Evolutionary conservation across 148 eudicot genomes (phyloP), one percentile per base, ranked within the genome.

Genomic region (Linanthus parryae): DNA sequence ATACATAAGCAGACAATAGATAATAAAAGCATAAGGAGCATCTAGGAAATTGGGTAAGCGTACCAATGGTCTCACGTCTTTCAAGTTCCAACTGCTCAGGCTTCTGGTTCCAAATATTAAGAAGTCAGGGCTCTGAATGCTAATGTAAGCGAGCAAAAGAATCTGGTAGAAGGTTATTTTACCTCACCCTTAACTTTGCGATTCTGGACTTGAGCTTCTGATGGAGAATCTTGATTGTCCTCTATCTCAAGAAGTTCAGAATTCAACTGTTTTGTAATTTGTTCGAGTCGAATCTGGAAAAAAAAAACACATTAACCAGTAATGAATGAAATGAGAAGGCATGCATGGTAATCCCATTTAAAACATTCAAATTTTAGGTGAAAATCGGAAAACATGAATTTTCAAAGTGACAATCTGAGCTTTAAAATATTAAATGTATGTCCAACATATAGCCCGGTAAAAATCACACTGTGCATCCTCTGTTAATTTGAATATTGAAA

Each of bases 231-330:
- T 64, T 74, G 65, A 61, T 54, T 42, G 20, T 73, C 83, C 35
- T 61, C 62, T 16, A 16, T 56, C 44, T 63, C 73, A 69, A 68
- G 18, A 36, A 68, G 50, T 71, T 81, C 86, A 6, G 70, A 53
- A 50, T 66, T 79, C 54, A 85, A 67, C 55, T 72, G 81, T 41
- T 83, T 71, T 0, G 87, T 67, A 44, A 91, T 83, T 83, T 91
- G 98, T 60, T 81, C 84, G 54, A 91, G 74, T 75, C 95, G 74
- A 76, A 81, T 79, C 95, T 91, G 98, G 74, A 73, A 77, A 85
- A 85, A 82, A 75, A 73, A 72, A 56, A 66, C 72, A 69, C 66
- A 69, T 82, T 77, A 85, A 75, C 76, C 69, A 76, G 65, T 68
- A 71, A 50, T 68, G 71, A 78, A 76, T 73, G 77, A 79, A 67